These are phyloP conservation scores for Boletus reticulatus DNA, from an alignment of 768 basidiomycete species.

Conservation along the genomic window DNA sequence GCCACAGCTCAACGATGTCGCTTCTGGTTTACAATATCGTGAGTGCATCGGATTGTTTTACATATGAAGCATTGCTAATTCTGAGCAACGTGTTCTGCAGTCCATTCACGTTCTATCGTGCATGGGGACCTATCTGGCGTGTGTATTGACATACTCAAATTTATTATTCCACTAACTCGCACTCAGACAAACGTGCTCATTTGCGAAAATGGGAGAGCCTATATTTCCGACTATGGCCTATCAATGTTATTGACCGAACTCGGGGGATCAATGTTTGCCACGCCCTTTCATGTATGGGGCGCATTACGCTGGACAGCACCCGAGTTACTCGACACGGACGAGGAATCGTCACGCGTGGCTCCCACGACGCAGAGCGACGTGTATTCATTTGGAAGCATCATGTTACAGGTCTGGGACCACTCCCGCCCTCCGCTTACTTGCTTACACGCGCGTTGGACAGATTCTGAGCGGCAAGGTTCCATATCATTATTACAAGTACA, in stretches of 20 bases:
- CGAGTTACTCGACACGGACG: slow-evolving; percentile 3
- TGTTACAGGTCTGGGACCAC: slow-evolving; percentile 9
- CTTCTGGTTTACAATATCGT: slow-evolving; percentile 14
- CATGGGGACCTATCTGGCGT: slow-evolving; percentile 20
- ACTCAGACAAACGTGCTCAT: slow-evolving; percentile 44
- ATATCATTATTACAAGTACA: slow-evolving; percentile 11
- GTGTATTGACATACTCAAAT: neutral
- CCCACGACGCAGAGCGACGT: slow-evolving; percentile 6
- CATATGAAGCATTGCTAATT: no score
- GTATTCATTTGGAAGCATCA: slow-evolving; percentile 20
- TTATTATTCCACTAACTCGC: neutral
- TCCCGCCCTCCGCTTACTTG: no score
- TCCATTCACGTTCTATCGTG: slow-evolving; percentile 16
- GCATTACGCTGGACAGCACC: slow-evolving; percentile 16
- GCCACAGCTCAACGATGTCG: slow-evolving; percentile 8
- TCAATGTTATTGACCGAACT: slow-evolving; percentile 9
- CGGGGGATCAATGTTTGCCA: neutral
- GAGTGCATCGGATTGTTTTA: neutral
- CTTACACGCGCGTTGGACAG: neutral
- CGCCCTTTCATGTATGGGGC: slow-evolving; percentile 12
- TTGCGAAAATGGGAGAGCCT: slow-evolving; percentile 33
- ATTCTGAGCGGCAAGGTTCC: slow-evolving; percentile 12
- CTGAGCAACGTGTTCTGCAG: neutral
- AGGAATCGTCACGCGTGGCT: neutral
- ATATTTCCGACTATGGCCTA: slow-evolving; percentile 45